These are phyloP conservation scores for Hylodesmum podocarpum DNA, from an alignment of 306 rosid genomes.

Conservation along the genomic window DNA sequence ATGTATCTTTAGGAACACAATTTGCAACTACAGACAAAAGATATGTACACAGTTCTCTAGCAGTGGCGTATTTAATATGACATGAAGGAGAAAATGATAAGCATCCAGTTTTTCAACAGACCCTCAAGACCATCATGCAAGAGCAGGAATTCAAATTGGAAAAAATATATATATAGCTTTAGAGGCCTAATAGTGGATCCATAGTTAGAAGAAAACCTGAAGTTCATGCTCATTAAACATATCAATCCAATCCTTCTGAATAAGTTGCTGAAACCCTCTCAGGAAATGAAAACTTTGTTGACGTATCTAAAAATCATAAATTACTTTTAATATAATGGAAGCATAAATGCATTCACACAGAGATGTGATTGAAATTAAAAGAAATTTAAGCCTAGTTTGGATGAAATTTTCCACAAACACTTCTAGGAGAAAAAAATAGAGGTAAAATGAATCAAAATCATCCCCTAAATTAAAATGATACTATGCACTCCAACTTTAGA, in stretches of 20 bases:
- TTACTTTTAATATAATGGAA: constrained; percentile 11
- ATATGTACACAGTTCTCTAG: not conserved
- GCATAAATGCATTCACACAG: not conserved
- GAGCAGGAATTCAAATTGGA: not conserved
- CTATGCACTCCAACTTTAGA: not conserved
- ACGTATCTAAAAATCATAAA: constrained; percentile 62
- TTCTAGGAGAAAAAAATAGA: not conserved
- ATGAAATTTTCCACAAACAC: not conserved
- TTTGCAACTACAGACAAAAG: not conserved
- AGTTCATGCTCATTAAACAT: constrained; percentile 98
- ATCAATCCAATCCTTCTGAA: constrained; percentile 97
- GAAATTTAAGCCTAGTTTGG: not conserved
- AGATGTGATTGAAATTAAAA: constrained; percentile 16
- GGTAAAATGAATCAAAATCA: not conserved
- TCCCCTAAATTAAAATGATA: not conserved
- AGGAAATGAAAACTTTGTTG: constrained; percentile 98
- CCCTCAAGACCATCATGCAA: constrained; percentile 13
- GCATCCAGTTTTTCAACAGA: not conserved
- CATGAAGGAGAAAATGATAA: constrained; percentile 12
- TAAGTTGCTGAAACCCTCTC: constrained; percentile 96
- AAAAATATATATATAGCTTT: not conserved
- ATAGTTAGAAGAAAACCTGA: constrained; percentile 61
- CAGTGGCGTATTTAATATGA: not conserved
- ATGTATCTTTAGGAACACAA: not conserved
- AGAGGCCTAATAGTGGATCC: constrained; percentile 15